A percentile compares a stretch with the other conserved stretches of the same genome.
Conservation (phyloP, 1,284 basidiomycete genomes). For the Rhodotorula mucilaginosa region DNA sequence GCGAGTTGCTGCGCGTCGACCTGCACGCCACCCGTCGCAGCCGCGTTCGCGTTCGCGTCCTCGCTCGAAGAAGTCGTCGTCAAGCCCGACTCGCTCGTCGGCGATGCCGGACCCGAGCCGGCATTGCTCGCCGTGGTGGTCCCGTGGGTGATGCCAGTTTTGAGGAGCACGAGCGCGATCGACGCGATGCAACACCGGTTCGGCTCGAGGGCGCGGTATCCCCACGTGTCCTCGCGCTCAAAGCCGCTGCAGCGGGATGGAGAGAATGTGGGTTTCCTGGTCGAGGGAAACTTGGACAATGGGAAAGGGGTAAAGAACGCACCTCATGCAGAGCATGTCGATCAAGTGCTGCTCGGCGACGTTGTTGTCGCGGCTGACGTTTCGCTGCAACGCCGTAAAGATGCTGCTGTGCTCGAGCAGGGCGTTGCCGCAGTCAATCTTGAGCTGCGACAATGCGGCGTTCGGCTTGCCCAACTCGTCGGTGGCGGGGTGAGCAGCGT, state of each 20-base stretch:
- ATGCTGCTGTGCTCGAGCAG: constrained; percentile 87
- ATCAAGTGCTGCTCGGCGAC: constrained; percentile 98
- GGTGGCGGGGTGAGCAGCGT: constrained; percentile 54
- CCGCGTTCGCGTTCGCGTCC: constrained; percentile 5
- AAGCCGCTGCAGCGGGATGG: constrained; percentile 67
- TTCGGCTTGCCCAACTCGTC: constrained; percentile 77
- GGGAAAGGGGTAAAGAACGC: constrained; percentile 43
- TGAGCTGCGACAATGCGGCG: constrained; percentile 68
- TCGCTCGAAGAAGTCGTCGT: constrained; percentile 3
- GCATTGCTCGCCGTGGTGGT: constrained; percentile 27
- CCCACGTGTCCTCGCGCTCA: constrained; percentile 93
- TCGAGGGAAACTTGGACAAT: not conserved
- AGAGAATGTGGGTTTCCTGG: not conserved
- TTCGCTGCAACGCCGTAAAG: constrained; percentile 95
- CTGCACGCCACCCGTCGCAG: constrained; percentile 55
- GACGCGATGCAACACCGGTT: constrained; percentile 95
- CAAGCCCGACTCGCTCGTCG: constrained; percentile 4
- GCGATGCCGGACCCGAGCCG: constrained; percentile 3
- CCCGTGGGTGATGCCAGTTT: constrained; percentile 86
- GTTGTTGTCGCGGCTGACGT: constrained; percentile 99
- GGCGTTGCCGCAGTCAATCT: constrained; percentile 78
- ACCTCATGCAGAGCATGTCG: constrained; percentile 99
- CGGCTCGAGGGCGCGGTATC: constrained; percentile 92
- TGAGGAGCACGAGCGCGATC: constrained; percentile 93
- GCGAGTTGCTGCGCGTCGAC: constrained; percentile 90